Evolutionary conservation across 768 basidiomycete species (phyloP).

Genomic region (Tylopilus sp.): DNA sequence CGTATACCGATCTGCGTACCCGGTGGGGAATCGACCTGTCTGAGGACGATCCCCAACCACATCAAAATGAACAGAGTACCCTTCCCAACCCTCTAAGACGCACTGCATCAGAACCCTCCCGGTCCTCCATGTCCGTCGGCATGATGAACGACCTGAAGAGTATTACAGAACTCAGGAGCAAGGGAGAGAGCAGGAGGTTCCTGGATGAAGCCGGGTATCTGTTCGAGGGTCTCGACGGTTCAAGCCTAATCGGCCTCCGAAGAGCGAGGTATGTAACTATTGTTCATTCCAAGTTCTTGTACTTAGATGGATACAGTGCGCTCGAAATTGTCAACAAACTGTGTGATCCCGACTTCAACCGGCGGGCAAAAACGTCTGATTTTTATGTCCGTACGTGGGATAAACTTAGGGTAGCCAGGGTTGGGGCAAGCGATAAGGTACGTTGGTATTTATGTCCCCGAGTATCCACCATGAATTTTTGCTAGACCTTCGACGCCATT

Average conservation of each 20-base stretch:
- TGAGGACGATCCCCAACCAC: conserved; percentile 61
- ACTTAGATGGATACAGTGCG: conserved; percentile 45
- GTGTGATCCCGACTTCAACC: conserved; percentile 69
- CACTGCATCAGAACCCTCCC: conserved; percentile 34
- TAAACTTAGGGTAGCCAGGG: conserved; percentile 54
- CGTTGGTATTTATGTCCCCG: conserved; percentile 19
- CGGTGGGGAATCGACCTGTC: conserved; percentile 81
- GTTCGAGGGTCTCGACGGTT: conserved; percentile 69
- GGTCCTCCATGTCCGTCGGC: conserved; percentile 44
- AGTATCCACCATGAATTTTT: background rate
- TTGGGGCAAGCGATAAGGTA: conserved; percentile 59
- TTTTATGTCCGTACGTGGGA: conserved; percentile 71
- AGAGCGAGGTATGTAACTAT: conserved; percentile 55
- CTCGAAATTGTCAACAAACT: conserved; percentile 74
- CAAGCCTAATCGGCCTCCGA: conserved; percentile 51
- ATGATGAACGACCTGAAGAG: conserved; percentile 77
- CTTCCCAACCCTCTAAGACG: conserved; percentile 11
- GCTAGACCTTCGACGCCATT: conserved; percentile 62
- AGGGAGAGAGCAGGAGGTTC: conserved; percentile 77
- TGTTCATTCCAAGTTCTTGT: background rate
- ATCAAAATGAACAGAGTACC: conserved; percentile 8
- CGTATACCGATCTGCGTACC: conserved; percentile 68
- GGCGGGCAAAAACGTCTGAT: conserved; percentile 76
- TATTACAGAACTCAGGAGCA: conserved; percentile 75
- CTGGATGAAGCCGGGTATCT: conserved; percentile 83